Percentiles rank a stretch among this genome's conserved stretches.
Conservation (phyloP, 768 basidiomycete genomes). For the Mrakia blollopis region DNA sequence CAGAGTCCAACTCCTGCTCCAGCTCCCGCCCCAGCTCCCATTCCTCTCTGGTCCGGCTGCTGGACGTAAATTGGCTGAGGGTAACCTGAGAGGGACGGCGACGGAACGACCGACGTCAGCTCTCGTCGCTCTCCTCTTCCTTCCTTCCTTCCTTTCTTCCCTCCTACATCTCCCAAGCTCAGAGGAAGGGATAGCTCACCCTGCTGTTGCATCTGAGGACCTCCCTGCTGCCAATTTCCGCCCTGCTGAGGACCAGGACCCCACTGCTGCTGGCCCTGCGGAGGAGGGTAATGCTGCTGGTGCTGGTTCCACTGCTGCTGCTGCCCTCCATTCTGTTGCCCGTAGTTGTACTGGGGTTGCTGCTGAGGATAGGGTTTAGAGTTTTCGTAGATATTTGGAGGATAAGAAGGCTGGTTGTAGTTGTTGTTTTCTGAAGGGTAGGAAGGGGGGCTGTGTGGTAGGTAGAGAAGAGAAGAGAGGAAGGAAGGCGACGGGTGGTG, state of each 20-base stretch:
- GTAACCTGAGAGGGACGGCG: background rate
- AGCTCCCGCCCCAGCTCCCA: slow-evolving; percentile 5
- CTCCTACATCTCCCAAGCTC: background rate
- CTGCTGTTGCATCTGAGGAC: background rate
- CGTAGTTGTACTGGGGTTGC: background rate
- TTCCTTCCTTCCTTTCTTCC: background rate
- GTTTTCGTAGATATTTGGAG: background rate
- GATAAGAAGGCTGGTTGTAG: background rate
- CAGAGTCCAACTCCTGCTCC: background rate
- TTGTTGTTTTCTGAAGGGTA: background rate
- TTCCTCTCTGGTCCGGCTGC: background rate
- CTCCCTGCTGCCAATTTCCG: background rate
- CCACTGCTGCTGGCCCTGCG: background rate
- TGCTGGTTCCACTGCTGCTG: background rate
- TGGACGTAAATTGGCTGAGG: slow-evolving; percentile 8
- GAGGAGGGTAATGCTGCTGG: background rate
- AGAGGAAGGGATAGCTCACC: background rate
- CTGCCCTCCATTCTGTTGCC: no score
- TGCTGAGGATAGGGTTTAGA: background rate
- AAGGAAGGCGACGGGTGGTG: background rate
- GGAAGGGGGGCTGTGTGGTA: background rate
- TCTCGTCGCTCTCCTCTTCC: background rate
- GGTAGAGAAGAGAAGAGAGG: background rate
- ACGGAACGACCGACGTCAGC: background rate
- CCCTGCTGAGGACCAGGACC: background rate